phyloP scores from a whole-genome alignment of 495 filamentous ascomycete species.

The Penicillium maclennaniae region DNA sequence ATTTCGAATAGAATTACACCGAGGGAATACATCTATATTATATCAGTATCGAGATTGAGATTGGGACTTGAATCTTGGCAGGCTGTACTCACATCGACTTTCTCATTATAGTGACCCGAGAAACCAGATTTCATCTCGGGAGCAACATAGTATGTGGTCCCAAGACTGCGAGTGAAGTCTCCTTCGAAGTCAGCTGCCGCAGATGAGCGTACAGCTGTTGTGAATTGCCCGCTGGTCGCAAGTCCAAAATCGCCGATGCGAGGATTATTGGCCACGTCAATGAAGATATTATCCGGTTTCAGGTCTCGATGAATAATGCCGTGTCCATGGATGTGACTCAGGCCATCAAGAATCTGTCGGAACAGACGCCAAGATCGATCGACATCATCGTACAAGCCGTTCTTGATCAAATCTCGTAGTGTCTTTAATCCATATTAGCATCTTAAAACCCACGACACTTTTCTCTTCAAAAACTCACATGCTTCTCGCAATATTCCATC shows the following conservation, averaged over 20 bases:
- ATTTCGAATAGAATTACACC: slow-evolving; percentile 99
- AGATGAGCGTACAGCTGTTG: slow-evolving; percentile 46
- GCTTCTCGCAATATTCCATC: slow-evolving; percentile 97
- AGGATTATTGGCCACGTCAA: slow-evolving; percentile 82
- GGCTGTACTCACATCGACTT: slow-evolving; percentile 70
- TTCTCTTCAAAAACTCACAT: slow-evolving; percentile 48
- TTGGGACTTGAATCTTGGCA: neutral
- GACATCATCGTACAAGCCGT: slow-evolving; percentile 64
- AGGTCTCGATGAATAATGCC: slow-evolving; percentile 95
- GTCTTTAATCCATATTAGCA: slow-evolving; percentile 51
- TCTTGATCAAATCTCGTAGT: slow-evolving; percentile 81
- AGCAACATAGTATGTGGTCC: slow-evolving; percentile 93
- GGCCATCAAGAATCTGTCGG: slow-evolving; percentile 84
- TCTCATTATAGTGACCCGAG: slow-evolving; percentile 77
- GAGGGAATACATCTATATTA: slow-evolving; percentile 83
- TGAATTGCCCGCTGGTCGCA: slow-evolving; percentile 80
- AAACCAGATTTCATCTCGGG: slow-evolving; percentile 77
- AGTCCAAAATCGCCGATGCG: slow-evolving; percentile 96
- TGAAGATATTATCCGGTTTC: slow-evolving; percentile 98
- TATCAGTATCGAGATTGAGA: slow-evolving; percentile 6
- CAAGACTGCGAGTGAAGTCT: slow-evolving; percentile 78
- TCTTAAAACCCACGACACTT: neutral
- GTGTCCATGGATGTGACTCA: slow-evolving; percentile 84
- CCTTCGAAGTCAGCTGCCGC: slow-evolving; percentile 46
- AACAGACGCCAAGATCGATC: slow-evolving; percentile 87